Evolutionary conservation across 2,329 filamentous ascomycete species (phyloP).

Genomic region (Diaporthe ampelina): DNA sequence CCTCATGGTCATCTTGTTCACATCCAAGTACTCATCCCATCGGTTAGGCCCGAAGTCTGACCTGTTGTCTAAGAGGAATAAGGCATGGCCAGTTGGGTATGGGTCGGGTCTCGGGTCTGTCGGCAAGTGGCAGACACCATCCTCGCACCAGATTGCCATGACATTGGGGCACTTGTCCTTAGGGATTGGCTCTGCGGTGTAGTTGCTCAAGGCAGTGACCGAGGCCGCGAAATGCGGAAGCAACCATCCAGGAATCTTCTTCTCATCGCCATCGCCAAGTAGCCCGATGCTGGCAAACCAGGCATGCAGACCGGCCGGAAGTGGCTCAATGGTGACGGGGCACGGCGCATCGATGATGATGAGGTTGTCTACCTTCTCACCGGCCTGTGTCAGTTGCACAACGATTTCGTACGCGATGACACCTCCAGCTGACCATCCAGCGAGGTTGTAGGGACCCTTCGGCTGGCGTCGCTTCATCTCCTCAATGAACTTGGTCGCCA

Average conservation of each 20-base stretch:
- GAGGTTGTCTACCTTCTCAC: conserved; percentile 70
- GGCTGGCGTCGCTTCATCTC: conserved; percentile 82
- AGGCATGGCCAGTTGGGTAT: conserved; percentile 71
- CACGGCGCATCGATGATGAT: conserved; percentile 77
- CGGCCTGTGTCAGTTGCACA: conserved; percentile 69
- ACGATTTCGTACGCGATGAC: conserved; percentile 79
- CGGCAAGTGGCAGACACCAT: conserved; percentile 78
- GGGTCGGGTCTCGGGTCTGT: conserved; percentile 75
- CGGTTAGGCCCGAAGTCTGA: conserved; percentile 79
- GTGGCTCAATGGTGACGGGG: conserved; percentile 76
- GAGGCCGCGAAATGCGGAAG: conserved; percentile 80
- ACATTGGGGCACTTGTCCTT: conserved; percentile 71
- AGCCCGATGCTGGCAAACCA: conserved; percentile 82
- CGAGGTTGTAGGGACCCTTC: conserved; percentile 75
- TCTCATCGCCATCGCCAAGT: conserved; percentile 71
- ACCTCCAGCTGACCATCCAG: conserved; percentile 84
- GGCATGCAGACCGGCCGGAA: conserved; percentile 73
- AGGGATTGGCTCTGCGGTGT: conserved; percentile 75
- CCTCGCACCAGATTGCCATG: conserved; percentile 78
- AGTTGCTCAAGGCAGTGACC: conserved; percentile 77
- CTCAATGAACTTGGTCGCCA: conserved; percentile 74
- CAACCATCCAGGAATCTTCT: conserved; percentile 79
- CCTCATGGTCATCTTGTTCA: conserved; percentile 72
- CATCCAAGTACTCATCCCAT: conserved; percentile 76
- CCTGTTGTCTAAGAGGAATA: conserved; percentile 81